Base-by-base conservation (phyloP, 441 rosid species). In the Omphalea diandra region DNA sequence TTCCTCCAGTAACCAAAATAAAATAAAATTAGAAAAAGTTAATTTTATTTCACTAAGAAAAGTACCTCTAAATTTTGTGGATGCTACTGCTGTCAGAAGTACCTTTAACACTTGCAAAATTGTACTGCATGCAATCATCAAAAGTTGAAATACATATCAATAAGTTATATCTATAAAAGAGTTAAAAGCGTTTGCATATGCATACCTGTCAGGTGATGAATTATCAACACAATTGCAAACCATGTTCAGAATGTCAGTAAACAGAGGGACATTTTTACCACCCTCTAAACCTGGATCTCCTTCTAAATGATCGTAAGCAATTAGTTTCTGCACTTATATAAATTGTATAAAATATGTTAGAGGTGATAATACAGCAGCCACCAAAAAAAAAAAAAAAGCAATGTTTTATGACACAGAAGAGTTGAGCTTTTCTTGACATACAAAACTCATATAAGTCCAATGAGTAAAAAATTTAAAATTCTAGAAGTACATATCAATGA, bases 251-350 rank as follows among this genome's bases (percentile, higher is more conserved):
- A 93, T 87, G 69, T 93, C 99, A 11, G 99, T 90, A 76, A 96
- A 96, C 69, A 91, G 81, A 41, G 89, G 87, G 63, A 79, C 84
- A 74, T 91, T 90, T 83, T 87, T 91, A 56, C 98, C 99, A 54
- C 94, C 91, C 72, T 88, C 96, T 74, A 93, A 81, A 63, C 99
- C 99, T 54, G 95, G 99, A 88, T 95, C 98, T 72, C 99, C 99
- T 86, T 93, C 98, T 72, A 96, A 77, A 78, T 96, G 99, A 77
- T 96, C 92, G 60, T 96, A 96, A n/a, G 99, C 97, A 77, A 96
- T 91, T 63, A 93, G 91, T 91, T 91, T 96, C 99, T 96, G 97
- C 32, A 27, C 52, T 70, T 59, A 65, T 63, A 66, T 27, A 73
- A 77, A 70, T 76, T 63, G 67, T 80, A 72, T 43, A 70, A 52